A percentile compares a stretch with the other conserved stretches of the same genome.
Conservation (phyloP, 768 basidiomycete genomes). For the Suillus americanus region DNA sequence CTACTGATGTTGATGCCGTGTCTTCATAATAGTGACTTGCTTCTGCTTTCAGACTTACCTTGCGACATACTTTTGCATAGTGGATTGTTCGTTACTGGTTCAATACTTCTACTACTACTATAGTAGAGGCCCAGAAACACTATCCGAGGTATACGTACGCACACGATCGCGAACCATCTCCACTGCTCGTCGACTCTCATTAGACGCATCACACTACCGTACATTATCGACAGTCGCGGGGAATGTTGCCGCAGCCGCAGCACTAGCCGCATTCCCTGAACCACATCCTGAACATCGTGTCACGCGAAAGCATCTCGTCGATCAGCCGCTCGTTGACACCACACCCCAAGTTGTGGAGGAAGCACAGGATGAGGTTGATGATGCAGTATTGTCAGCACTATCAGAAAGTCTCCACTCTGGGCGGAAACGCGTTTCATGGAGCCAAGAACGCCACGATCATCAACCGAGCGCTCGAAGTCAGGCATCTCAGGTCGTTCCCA, state of each 20-base stretch:
- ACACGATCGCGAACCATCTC: conserved; percentile 45
- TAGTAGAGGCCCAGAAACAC: conserved; percentile 35
- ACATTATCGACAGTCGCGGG: conserved; percentile 68
- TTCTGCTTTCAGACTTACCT: conserved; percentile 67
- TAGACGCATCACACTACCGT: conserved; percentile 66
- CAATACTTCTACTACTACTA: conserved; percentile 95
- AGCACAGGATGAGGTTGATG: conserved; percentile 45
- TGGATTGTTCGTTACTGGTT: conserved; percentile 72
- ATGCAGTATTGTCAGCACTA: conserved; percentile 54
- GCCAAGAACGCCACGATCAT: conserved; percentile 45
- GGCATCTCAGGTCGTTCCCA: conserved; percentile 33
- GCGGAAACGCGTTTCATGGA: conserved; percentile 68
- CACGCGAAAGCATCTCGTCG: conserved; percentile 27
- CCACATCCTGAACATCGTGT: conserved; percentile 37
- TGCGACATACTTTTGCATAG: conserved; percentile 84
- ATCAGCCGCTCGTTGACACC: conserved; percentile 22
- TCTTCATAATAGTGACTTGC: conserved; percentile 13
- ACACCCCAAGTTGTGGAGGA: conserved; percentile 22
- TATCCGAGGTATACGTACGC: conserved; percentile 34
- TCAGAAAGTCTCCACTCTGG: conserved; percentile 82
- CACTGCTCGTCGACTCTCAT: conserved; percentile 44
- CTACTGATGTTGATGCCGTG: conserved; percentile 6
- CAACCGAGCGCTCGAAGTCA: conserved; percentile 36
- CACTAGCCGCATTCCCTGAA: conserved; percentile 65
- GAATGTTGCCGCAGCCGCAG: conserved; percentile 71